A percentile compares a stretch with the other conserved stretches of the same genome.
Evolutionary conservation across 1,139 yeast genomes (phyloP).

Genomic region (Hyphopichia wangnamkhiaoensis): DNA sequence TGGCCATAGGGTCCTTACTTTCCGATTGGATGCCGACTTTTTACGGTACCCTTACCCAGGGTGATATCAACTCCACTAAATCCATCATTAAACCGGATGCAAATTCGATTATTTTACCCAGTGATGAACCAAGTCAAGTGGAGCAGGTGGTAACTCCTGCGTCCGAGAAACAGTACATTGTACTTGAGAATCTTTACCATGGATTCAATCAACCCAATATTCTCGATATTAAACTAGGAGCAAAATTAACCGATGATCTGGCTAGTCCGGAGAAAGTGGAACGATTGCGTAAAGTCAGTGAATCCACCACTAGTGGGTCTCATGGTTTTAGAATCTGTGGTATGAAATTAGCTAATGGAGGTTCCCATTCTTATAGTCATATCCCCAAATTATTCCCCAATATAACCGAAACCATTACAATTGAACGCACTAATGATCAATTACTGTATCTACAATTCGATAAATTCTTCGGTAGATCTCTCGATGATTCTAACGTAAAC

Average conservation of each 20-base stretch:
- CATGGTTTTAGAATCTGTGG: conserved; percentile 83
- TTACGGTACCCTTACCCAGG: conserved; percentile 38
- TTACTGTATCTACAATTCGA: conserved; percentile 55
- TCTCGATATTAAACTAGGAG: conserved; percentile 82
- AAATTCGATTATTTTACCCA: conserved; percentile 1
- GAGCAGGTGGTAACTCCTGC: background rate
- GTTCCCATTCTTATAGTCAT: background rate
- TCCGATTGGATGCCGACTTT: conserved; percentile 55
- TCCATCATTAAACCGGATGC: conserved; percentile 2
- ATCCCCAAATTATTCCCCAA: conserved; percentile 13
- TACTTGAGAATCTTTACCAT: conserved; percentile 68
- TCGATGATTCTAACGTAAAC: conserved; percentile 44
- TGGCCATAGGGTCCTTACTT: conserved; percentile 37
- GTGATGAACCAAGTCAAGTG: background rate
- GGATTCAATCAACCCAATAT: conserved; percentile 70
- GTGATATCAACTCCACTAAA: conserved; percentile 18
- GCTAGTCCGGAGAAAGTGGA: conserved; percentile 59
- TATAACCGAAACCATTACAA: conserved; percentile 16
- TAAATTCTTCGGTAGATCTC: conserved; percentile 69
- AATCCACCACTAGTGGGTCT: conserved; percentile 76
- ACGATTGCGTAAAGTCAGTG: conserved; percentile 64
- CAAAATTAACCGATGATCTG: conserved; percentile 61
- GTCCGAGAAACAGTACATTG: conserved; percentile 50
- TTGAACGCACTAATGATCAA: conserved; percentile 18
- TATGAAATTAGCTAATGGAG: conserved; percentile 57